Evolutionary conservation across 2,329 filamentous ascomycete genomes (phyloP), one percentile per base, ranked within the genome.

Genomic region (Ophiobolus disseminans): DNA sequence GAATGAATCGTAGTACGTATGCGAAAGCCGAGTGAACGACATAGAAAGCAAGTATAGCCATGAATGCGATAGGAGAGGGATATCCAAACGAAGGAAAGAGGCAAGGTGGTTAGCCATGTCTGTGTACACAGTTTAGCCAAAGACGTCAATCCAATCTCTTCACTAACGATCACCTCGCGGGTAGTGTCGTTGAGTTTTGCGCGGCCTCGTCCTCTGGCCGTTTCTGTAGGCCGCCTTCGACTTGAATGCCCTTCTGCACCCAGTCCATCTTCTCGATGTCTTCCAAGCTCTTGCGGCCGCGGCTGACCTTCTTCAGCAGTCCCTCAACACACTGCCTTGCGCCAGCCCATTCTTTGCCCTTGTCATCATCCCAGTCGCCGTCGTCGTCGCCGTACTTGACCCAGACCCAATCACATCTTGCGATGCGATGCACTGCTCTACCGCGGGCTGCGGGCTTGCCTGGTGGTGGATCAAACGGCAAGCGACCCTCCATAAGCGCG

Each of bases 321-420:
- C 86, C 89, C 68, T 97, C 92, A 0, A 95, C 92, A 44, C 91
- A 88, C 34, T 86, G 80, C 75, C 88, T 88, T 5, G 91, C 92
- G 0, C 90, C 91, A 28, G 86, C 80, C 42, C 95, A 82, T 1
- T 83, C 87, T 40, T 78, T 79, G 5, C 82, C 84, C 54, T 83
- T 86, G 60, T 84, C 79, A 3, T 80, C 80, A 39, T 96, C 91
- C 80, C 95, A 94, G 45, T 96, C 91, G 26, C 91, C 91, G 45
- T 95, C 89, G 9, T 88, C 85, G 48, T 91, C 87, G 1, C 86
- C 91, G 68, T 88, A 96, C 51, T 89, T 85, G 53, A 91, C 86
- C 94, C 94, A 99, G 38, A 88, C 86, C 94, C 94, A 99, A 69
- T 99, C 94, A 40, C 92, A 90, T 26, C 94, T 82, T 2, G 94